Base-by-base conservation (phyloP, 208 protist genomes). In the Acanthamoeba sp. region DNA sequence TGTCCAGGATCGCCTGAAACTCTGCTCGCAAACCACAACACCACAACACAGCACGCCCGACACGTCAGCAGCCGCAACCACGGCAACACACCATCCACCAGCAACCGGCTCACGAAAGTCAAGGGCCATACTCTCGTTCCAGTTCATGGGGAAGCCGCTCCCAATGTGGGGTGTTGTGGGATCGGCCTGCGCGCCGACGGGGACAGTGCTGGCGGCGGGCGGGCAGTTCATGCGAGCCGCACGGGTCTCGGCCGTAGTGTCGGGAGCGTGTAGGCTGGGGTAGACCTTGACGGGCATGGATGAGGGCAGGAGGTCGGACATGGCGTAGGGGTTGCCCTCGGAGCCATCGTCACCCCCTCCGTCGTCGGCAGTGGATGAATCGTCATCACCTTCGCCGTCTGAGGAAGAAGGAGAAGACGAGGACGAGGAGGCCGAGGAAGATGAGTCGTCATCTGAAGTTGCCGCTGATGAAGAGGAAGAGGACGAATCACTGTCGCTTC, bases 81-180 rank as follows among this genome's bases (percentile, higher is more conserved):
- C n/a, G n/a, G 16, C 36, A 34, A 73, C 32, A 76, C 20, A 29
- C 34, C 18, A 76, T 7, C 2, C 59, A 69, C 12, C 64, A 38
- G 64, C 64, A 71, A n/a, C n/a, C n/a, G n/a, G n/a, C n/a, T n/a
- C n/a, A n/a, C n/a, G n/a, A n/a, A n/a, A n/a, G 29, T 12, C 14
- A 45, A 80, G 78, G 10, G 78, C 18, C 78, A 45, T 59, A 87
- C 78, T 87, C 78, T 87, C 78, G 78, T 87, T 87, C 78, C 78
- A 87, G n/a, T 87, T 87, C 78, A 87, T 87, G 29, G 78, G 78
- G 27, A 87, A 87, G 38, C 78, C 78, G 18, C 42, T n/a, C 0
- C 42, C 73, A 12, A 40, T 69, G 71, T 10, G 29, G 16, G 71
- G n/a, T 22, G 50, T 55, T 14, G 34, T 22, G n/a, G 66, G n/a